A percentile compares a stretch with the other conserved stretches of the same genome.
phyloP scores from a whole-genome alignment of 768 basidiomycete genomes.

The Panellus pusillus region DNA sequence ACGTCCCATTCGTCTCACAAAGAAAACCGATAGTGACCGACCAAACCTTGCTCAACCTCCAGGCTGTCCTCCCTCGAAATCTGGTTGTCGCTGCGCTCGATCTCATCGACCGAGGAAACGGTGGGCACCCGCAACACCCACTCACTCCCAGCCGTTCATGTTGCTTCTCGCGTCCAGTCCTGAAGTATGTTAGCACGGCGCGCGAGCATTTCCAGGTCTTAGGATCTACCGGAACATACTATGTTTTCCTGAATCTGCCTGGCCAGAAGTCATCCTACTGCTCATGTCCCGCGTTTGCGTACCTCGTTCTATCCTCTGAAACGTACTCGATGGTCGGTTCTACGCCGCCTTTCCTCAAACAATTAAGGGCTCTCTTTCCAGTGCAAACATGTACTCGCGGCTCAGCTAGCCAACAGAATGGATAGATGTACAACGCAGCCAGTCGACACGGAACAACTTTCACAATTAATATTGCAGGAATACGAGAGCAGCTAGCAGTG shows the following conservation, averaged over 20 bases:
- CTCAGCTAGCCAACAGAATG: conserved; percentile 56
- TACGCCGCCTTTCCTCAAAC: neutral
- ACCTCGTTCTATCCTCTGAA: conserved; percentile 57
- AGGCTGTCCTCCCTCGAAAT: conserved; percentile 59
- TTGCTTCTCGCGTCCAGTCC: conserved; percentile 41
- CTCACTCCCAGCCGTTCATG: neutral
- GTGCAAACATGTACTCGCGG: conserved; percentile 83
- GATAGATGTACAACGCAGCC: conserved; percentile 50
- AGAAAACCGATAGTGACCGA: conserved; percentile 39
- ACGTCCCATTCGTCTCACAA: no score
- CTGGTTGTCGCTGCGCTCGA: conserved; percentile 72
- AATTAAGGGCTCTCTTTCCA: conserved; percentile 29
- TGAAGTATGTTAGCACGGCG: conserved; percentile 59
- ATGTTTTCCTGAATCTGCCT: conserved; percentile 51
- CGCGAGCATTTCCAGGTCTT: conserved; percentile 68
- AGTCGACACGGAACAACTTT: conserved; percentile 49
- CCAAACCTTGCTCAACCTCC: conserved; percentile 55
- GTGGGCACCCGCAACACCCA: conserved; percentile 35
- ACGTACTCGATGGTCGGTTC: conserved; percentile 63
- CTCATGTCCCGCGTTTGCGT: conserved; percentile 73
- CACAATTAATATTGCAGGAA: conserved; percentile 39
- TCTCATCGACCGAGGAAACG: conserved; percentile 69
- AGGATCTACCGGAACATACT: conserved; percentile 63
- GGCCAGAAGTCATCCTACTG: conserved; percentile 55
- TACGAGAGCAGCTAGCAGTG: conserved; percentile 19